phyloP scores from a whole-genome alignment of 2,329 filamentous ascomycete genomes.

The Xylaria sp. region DNA sequence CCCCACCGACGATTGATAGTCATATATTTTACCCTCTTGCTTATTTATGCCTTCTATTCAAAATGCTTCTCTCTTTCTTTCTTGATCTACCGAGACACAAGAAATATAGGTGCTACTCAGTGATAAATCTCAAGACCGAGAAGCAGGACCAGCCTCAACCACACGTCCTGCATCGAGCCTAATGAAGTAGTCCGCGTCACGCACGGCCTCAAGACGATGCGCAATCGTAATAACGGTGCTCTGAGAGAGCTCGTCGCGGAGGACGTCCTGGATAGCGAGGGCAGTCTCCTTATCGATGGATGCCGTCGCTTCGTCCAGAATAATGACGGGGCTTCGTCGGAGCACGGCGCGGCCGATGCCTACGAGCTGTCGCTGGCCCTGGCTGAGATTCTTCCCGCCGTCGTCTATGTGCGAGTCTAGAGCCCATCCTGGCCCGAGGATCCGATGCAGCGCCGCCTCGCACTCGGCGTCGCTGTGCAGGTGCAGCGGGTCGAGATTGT shows the following conservation, averaged over 20 bases:
- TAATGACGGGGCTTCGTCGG: slow-evolving; percentile 63
- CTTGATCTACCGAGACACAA: neutral
- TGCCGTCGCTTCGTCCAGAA: slow-evolving; percentile 69
- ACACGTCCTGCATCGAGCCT: slow-evolving; percentile 58
- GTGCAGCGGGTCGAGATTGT: slow-evolving; percentile 72
- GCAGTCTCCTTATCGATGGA: slow-evolving; percentile 67
- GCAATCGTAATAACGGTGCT: slow-evolving; percentile 71
- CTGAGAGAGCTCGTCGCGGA: slow-evolving; percentile 58
- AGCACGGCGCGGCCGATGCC: slow-evolving; percentile 65
- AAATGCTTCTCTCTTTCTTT: neutral
- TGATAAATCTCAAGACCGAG: neutral
- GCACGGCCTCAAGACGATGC: slow-evolving; percentile 68
- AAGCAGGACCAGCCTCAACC: slow-evolving; percentile 52
- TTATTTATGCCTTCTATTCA: too few relatives aligned
- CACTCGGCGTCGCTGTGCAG: slow-evolving; percentile 61
- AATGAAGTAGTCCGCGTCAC: slow-evolving; percentile 61
- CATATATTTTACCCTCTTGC: neutral
- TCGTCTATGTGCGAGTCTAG: slow-evolving; percentile 60
- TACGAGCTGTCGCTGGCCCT: slow-evolving; percentile 67
- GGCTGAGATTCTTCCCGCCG: slow-evolving; percentile 66
- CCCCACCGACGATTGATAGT: neutral
- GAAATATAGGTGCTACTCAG: neutral
- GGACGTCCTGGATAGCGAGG: slow-evolving; percentile 60
- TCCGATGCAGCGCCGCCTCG: slow-evolving; percentile 59
- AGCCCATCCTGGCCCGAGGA: slow-evolving; percentile 58